Base-by-base conservation (phyloP, 805 yeast genomes). In the Ogataea allantospora region DNA sequence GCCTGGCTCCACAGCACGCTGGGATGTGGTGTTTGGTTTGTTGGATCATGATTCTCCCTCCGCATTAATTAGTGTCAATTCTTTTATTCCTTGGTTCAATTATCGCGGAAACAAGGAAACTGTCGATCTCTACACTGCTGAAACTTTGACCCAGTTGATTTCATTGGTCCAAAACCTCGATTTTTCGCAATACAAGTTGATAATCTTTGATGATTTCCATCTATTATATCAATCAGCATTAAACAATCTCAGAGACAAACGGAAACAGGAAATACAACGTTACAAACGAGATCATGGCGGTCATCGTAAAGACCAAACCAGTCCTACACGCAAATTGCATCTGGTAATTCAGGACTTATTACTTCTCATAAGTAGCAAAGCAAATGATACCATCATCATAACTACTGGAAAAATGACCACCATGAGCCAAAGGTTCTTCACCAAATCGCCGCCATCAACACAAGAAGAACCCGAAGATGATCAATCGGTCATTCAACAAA, bases 121-220 rank as follows among this genome's bases (percentile, higher is more conserved):
- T 6, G 43, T 58, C 14, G 48, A 55, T 13, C 21, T 44, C 11
- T 19, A 53, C 8, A 32, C 38, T 6, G 41, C 52, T 2, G 33
- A 41, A 7, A 43, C 53, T 1, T 38, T 57, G 13, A 37, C 52
- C 2, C 54, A 56, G 18, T 33, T 60, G 4, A 46, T 56, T 5
- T 35, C 41, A 4, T 22, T 53, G 1, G 38, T 58, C n/a, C 50
- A 57, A 15, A 35, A 42, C 3, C 8, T 32, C 1, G 42, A 53
- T n/a, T 43, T 47, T 32, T 12, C 35, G 5, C 27, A 40, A 1
- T 60, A 50, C 29, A 50, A 47, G 8, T 27, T 58, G 28, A 42
- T 60, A 1, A 24, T 61, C 4, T 36, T 61, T 2, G 63, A 59
- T 25, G 56, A 55, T 12, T 61, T 60, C 38, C 55, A 55, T 24